phyloP scores from a whole-genome alignment of 1,284 basidiomycete species.

The Ustilago crameri region DNA sequence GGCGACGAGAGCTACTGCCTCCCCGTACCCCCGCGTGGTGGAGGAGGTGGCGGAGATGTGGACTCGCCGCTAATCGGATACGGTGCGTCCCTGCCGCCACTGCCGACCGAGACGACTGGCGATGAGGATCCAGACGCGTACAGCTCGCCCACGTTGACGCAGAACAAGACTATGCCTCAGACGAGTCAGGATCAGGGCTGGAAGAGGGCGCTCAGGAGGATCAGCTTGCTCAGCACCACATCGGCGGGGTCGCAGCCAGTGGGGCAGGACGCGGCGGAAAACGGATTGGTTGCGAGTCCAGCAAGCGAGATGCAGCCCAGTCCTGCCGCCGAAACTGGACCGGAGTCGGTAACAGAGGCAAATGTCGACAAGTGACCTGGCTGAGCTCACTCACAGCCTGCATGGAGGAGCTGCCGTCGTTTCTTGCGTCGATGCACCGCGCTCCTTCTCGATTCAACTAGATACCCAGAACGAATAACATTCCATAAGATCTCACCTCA shows the following conservation, averaged over 20 bases:
- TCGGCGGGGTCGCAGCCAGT: background rate
- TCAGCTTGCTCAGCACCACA: conserved; percentile 30
- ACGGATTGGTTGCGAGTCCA: conserved; percentile 2
- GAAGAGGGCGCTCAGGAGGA: conserved; percentile 33
- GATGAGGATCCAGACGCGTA: conserved; percentile 30
- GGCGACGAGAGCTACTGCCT: conserved; percentile 53
- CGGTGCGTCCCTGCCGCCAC: conserved; percentile 24
- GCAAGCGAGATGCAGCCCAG: conserved; percentile 8
- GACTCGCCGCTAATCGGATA: conserved; percentile 31
- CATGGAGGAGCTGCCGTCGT: background rate
- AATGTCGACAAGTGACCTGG: background rate
- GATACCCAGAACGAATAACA: conserved; percentile 16
- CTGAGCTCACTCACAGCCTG: background rate
- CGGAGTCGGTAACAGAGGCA: background rate
- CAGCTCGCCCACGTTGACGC: conserved; percentile 12
- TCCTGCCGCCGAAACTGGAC: conserved; percentile 4
- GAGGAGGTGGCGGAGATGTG: background rate
- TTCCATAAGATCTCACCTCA: background rate
- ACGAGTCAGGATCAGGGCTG: conserved; percentile 39
- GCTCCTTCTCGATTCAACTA: background rate
- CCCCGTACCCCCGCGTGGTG: conserved; percentile 13
- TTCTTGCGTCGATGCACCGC: too few species aligned
- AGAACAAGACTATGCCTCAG: conserved; percentile 1
- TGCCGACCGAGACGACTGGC: conserved; percentile 39
- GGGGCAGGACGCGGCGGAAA: background rate